These are phyloP conservation scores for Fusarium nygamai DNA, from an alignment of 2,329 filamentous ascomycete genomes.

Conservation along the genomic window DNA sequence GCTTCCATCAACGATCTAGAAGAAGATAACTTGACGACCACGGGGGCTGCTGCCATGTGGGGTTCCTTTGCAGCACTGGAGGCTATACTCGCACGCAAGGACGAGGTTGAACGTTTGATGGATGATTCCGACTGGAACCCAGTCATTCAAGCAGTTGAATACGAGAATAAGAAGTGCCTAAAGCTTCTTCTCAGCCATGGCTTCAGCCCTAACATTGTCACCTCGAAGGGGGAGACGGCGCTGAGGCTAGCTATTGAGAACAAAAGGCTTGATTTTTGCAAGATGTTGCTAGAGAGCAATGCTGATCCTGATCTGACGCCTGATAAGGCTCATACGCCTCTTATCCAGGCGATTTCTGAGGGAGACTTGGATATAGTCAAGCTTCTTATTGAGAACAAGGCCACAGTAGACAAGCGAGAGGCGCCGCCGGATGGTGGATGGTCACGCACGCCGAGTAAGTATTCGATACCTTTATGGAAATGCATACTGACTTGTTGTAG, in stretches of 20 bases:
- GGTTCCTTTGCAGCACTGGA: neutral
- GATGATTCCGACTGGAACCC: rapidly evolving
- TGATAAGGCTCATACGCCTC: rapidly evolving
- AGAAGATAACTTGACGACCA: no score
- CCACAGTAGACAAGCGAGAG: neutral
- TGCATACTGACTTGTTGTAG: neutral
- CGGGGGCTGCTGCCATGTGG: no score
- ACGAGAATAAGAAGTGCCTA: neutral
- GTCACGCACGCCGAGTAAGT: neutral
- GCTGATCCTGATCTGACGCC: neutral
- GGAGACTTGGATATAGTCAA: neutral
- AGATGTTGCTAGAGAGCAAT: neutral
- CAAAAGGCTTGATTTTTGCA: neutral
- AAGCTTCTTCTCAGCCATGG: neutral
- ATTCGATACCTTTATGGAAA: rapidly evolving
- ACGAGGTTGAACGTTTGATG: rapidly evolving
- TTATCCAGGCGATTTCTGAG: rapidly evolving
- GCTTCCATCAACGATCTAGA: neutral
- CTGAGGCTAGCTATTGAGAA: rapidly evolving
- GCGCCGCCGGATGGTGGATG: neutral
- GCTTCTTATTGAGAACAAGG: neutral
- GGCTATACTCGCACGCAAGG: neutral
- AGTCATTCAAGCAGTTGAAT: rapidly evolving
- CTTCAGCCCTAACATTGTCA: neutral
- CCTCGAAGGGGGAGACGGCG: rapidly evolving